Base-by-base conservation (phyloP, 2,329 filamentous ascomycete genomes). In the Torrubiella hemipterigena region DNA sequence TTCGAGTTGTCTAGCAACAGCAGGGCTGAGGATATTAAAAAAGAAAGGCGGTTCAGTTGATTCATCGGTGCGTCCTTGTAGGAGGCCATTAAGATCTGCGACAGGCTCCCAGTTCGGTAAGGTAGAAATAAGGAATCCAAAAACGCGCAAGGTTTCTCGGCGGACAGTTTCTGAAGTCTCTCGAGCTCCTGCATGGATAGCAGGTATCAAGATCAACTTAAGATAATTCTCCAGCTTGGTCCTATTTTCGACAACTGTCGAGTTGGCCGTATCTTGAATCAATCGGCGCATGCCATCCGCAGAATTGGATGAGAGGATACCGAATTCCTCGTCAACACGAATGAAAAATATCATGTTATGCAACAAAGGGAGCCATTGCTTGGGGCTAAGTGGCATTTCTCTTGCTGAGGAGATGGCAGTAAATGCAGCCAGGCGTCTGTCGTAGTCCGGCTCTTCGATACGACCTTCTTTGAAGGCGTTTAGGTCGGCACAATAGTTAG, bases 291-390 rank as follows among this genome's bases (percentile, higher is more conserved):
- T 59, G 6, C 75, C 73, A 46, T 87, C 80, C 0, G 86, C 82
- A 6, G 91, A 84, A 50, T 89, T 95, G 3, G 70, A 67, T 0
- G 73, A 67, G 11, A 94, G 62, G 29, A 95, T 82, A 27, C 84
- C 82, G 40, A 93, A 78, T 51, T 98, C 91, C 39, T 94, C 85
- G 33, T 85, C 79, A 40, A 89, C 75, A 41, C 77, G 78, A 41
- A 95, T 78, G 48, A 81, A 91, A 55, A 79, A 96, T 3, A 94
- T 65, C 61, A 93, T 72, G 48, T 96, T 98, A 57, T 87, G 81
- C 9, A 96, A 59, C 14, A 98, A 56, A 6, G 91, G 87, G 31
- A 78, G 69, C 89, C 91, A 98, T 53, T 94, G 82, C 35, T 70
- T 69, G 2, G 76, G 58, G 1, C 71, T 77, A 38, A 87, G 73